phyloP scores from a whole-genome alignment of 164 flowering plant species.

The Paratinospora sagittata region DNA sequence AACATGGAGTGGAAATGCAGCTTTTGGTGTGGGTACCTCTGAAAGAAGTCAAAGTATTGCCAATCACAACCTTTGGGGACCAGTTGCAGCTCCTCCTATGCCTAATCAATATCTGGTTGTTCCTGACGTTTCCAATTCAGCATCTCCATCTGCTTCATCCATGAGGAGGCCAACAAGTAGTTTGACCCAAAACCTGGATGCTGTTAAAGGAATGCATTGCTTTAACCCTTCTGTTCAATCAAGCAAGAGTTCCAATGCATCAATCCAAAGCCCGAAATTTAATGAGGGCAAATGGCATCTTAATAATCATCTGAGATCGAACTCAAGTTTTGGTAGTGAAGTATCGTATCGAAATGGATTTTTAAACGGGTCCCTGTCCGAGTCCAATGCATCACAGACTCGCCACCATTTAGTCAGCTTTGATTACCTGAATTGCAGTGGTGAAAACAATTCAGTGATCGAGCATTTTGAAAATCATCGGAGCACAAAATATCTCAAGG shows the following conservation, averaged over 20 bases:
- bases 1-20: conserved; percentile 22
- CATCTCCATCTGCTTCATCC: conserved; percentile 23
- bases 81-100: conserved; percentile 16
- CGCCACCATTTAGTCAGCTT: conserved; percentile 24
- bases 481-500: conserved; percentile 21
- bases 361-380: conserved; percentile 14
- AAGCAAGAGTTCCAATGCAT: conserved; percentile 15
- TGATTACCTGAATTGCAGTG: conserved; percentile 14
- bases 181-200: conserved; percentile 17
- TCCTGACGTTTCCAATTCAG: conserved; percentile 18
- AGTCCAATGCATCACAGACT: conserved; percentile 19
- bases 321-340: conserved; percentile 20
- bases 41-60: conserved; percentile 22
- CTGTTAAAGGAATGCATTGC: conserved; percentile 23
- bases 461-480: conserved; percentile 20
- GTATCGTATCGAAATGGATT: conserved; percentile 19
- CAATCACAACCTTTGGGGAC: conserved; percentile 7
- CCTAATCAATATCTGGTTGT: conserved; percentile 11
- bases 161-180: conserved; percentile 22
- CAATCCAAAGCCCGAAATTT: conserved; percentile 12
- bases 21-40: conserved; percentile 35
- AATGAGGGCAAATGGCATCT: conserved; percentile 18
- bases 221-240: conserved; percentile 11
- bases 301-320: conserved; percentile 11
- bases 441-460: conserved; percentile 12